Percentiles rank a stretch among this genome's conserved stretches.
Evolutionary conservation across 768 basidiomycete species (phyloP).

Genomic region (Nidularia sp.): DNA sequence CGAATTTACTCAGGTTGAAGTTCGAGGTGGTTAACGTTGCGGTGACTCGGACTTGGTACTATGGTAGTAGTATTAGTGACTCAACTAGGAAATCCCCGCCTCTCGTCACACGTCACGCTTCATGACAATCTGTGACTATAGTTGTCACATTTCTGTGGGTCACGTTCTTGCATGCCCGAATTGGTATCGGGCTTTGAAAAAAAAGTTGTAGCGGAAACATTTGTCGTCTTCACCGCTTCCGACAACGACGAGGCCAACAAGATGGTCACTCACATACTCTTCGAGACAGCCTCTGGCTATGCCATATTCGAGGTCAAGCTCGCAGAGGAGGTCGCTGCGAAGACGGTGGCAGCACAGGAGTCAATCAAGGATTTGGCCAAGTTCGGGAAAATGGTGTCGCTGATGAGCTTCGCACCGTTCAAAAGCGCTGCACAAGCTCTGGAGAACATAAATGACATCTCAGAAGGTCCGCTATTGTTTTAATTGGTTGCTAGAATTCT

Average conservation of each 20-base stretch:
- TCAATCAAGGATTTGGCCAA: conserved; percentile 84
- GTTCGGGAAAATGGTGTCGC: conserved; percentile 88
- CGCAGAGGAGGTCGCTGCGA: conserved; percentile 82
- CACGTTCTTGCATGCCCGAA: too few species aligned
- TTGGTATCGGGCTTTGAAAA: neutral
- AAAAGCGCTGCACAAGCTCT: conserved; percentile 90
- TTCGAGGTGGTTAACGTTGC: too few species aligned
- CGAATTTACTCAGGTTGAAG: too few species aligned
- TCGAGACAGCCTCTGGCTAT: conserved; percentile 93
- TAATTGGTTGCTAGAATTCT: neutral
- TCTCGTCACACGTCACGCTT: too few species aligned
- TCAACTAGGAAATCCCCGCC: too few species aligned
- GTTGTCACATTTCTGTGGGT: too few species aligned
- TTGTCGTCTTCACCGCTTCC: conserved; percentile 1
- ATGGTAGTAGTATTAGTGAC: too few species aligned
- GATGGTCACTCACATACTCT: conserved; percentile 83
- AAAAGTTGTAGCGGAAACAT: neutral
- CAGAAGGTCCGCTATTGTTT: conserved; percentile 66
- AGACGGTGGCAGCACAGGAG: conserved; percentile 74
- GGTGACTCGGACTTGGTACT: too few species aligned
- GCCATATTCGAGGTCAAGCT: conserved; percentile 87
- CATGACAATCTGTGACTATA: too few species aligned
- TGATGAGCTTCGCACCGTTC: conserved; percentile 91
- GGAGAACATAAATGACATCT: conserved; percentile 94
- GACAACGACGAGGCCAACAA: conserved; percentile 27